phyloP scores from a whole-genome alignment of 2,329 filamentous ascomycete genomes.

The Pseudopithomyces chartarum region DNA sequence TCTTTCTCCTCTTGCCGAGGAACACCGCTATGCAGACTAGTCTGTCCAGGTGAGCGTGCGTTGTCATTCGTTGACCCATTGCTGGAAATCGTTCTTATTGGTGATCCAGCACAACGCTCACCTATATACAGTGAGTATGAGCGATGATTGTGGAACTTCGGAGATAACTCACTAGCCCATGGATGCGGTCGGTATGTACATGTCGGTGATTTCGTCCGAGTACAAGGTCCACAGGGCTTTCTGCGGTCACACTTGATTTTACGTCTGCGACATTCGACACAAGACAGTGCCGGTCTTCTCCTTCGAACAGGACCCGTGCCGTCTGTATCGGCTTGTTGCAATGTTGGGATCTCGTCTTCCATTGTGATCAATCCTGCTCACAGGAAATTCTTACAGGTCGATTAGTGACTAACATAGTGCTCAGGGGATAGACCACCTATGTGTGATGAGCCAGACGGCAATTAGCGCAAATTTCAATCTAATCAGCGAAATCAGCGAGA shows the following conservation, averaged over 20 bases:
- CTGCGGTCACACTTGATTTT: slow-evolving; percentile 38
- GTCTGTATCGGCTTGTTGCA: slow-evolving; percentile 20
- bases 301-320: slow-evolving; percentile 26
- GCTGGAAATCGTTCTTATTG: background rate
- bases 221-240: slow-evolving; percentile 32
- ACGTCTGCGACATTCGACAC: slow-evolving; percentile 34
- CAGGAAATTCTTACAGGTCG: too few relatives aligned
- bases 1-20: background rate
- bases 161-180: background rate
- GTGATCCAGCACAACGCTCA: background rate
- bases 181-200: slow-evolving; percentile 29
- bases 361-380: background rate
- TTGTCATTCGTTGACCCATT: background rate
- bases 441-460: background rate
- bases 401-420: too few relatives aligned
- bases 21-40: background rate
- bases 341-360: background rate
- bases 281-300: slow-evolving; percentile 34
- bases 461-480: background rate
- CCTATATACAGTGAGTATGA: background rate
- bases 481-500: background rate
- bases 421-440: too few relatives aligned
- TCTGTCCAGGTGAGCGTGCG: background rate
- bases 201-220: slow-evolving; percentile 23
- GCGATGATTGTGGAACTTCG: background rate